Evolutionary conservation across 1,139 yeast species (phyloP).

Genomic region (Kluyveromyces sp.): DNA sequence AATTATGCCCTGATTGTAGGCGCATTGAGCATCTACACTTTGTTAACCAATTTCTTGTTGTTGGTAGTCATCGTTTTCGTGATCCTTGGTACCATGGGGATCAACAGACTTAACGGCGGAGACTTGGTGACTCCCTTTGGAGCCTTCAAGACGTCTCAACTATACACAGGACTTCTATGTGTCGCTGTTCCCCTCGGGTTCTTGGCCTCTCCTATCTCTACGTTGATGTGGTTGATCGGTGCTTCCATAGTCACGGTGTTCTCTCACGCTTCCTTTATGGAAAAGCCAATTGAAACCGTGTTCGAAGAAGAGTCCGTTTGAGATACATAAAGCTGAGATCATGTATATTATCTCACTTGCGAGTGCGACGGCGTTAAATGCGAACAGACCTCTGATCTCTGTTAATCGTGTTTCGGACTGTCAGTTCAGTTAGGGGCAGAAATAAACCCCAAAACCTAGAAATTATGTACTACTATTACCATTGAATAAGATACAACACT

Average conservation of each 20-base stretch:
- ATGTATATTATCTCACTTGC: neutral
- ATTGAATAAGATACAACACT: neutral
- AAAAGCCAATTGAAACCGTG: slow-evolving; percentile 95
- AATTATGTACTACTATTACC: neutral
- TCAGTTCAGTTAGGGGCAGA: no score
- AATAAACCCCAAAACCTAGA: no score
- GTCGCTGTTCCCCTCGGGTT: slow-evolving; percentile 83
- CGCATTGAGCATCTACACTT: slow-evolving; percentile 60
- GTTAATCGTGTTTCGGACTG: no score
- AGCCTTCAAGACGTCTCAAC: slow-evolving; percentile 68
- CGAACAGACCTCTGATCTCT: no score
- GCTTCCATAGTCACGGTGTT: slow-evolving; percentile 83
- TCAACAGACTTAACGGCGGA: slow-evolving; percentile 69
- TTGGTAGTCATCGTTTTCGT: slow-evolving; percentile 71
- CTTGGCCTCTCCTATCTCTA: slow-evolving; percentile 87
- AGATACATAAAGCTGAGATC: slow-evolving; percentile 11
- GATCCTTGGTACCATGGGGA: slow-evolving; percentile 68
- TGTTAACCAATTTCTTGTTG: slow-evolving; percentile 76
- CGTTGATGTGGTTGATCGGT: slow-evolving; percentile 95
- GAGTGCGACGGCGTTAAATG: neutral
- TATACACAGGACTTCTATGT: slow-evolving; percentile 78
- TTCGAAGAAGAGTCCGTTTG: slow-evolving; percentile 76
- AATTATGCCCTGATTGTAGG: slow-evolving; percentile 75
- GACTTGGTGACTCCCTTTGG: slow-evolving; percentile 69
- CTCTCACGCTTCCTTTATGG: slow-evolving; percentile 91